A percentile compares a stretch with the other conserved stretches of the same genome.
Evolutionary conservation across 2,329 filamentous ascomycete species (phyloP).

Genomic region (Arachnomyces sp.): DNA sequence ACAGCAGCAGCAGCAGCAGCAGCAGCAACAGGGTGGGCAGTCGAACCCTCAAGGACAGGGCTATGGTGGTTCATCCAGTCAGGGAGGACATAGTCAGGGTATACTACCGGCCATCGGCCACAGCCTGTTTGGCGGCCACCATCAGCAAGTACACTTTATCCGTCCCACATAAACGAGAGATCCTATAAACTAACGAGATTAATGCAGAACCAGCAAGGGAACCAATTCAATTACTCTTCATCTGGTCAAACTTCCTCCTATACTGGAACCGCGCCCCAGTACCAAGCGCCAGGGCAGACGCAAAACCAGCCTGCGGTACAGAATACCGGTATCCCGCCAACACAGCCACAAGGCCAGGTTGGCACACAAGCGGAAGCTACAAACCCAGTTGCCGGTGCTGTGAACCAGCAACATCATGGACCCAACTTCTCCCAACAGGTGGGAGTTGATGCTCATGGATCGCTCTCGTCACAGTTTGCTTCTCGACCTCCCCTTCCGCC

Average conservation of each 20-base stretch:
- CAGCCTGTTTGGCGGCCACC: conserved; percentile 2
- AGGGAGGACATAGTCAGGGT: conserved; percentile 3
- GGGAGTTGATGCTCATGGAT: too few relatives aligned
- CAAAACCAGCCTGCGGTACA: too few relatives aligned
- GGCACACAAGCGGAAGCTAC: too few relatives aligned
- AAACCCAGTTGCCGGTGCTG: too few relatives aligned
- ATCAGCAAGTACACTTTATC: neutral
- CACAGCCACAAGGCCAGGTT: too few relatives aligned
- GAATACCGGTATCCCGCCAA: too few relatives aligned
- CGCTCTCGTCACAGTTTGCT: too few relatives aligned
- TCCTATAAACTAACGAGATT: conserved; percentile 2
- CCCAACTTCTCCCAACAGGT: too few relatives aligned
- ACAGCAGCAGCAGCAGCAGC: too few relatives aligned
- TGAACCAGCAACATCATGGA: too few relatives aligned
- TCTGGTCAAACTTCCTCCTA: conserved; percentile 9
- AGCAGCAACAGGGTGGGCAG: conserved; percentile 7
- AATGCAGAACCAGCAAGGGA: conserved; percentile 8
- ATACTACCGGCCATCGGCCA: conserved; percentile 1
- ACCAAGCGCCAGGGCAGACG: conserved; percentile 9
- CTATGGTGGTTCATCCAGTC: neutral
- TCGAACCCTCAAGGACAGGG: conserved; percentile 1
- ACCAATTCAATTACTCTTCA: conserved; percentile 13
- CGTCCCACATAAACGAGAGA: neutral
- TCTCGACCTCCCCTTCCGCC: too few relatives aligned
- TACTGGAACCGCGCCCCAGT: conserved; percentile 10